Evolutionary conservation across 2,329 filamentous ascomycete species (phyloP), one percentile per base, ranked within the genome.

Genomic region (Capronia epimyces): DNA sequence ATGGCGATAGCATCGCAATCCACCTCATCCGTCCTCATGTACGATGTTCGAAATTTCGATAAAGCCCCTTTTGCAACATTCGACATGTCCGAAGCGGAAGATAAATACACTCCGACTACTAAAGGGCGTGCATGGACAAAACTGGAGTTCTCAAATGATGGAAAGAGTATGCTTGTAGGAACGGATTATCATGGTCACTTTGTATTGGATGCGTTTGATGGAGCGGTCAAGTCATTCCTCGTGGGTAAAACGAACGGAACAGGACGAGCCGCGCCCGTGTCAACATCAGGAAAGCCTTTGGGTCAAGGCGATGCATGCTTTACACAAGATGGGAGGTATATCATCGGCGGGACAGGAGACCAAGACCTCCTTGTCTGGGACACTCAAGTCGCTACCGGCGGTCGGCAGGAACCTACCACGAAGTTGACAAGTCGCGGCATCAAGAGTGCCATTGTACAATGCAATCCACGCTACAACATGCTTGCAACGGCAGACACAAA

Each of bases 81-180:
- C 63, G 91, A 97, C 64, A 74, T 97, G 65, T 71, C 63, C 53
- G 70, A 63, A 62, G 68, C 75, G 4, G 78, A 83, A 42, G 82
- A 86, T 60, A 65, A 69, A 62, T 76, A 67, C 55, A 78, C 68
- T 32, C 71, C 68, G 42, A 75, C 71, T 39, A 76, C 70, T 43
- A 74, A 71, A 22, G 71, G 71, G 29, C 64, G 70, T 39, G 69
- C 66, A 59, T 98, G 93, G 93, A 93, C 87, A 1, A 89, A 86
- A 61, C 77, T 98, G 36, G 89, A 95, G 63, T 97, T 98, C 66
- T 93, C 88, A 51, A 98, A 98, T 63, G 93, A 98, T 63, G 93
- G 93, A 15, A 95, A 95, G 64, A 81, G 81, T 53, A 71, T 98
- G 42, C 77, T 98, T 3, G 69, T 98, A 15, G 87, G 87, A 12